Conservation (phyloP, 1,284 basidiomycete genomes). For the Trichosporon coremiiforme region DNA sequence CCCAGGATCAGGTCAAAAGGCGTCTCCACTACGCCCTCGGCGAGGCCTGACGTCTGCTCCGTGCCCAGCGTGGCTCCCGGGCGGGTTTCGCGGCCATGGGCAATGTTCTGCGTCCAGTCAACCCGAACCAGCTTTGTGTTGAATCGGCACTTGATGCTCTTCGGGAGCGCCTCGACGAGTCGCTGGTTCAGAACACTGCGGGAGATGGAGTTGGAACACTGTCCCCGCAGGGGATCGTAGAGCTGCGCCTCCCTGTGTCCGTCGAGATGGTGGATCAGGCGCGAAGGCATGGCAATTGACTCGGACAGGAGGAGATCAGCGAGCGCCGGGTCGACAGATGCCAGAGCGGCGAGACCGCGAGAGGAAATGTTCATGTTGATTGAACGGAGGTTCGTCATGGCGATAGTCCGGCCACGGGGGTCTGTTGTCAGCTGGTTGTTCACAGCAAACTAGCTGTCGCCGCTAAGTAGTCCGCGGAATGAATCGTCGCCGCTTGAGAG, state of each 20-base stretch:
- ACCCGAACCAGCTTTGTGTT: conserved; percentile 80
- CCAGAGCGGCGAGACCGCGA: conserved; percentile 83
- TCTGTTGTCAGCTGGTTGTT: conserved; percentile 37
- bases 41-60: conserved; percentile 29
- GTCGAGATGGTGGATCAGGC: conserved; percentile 85
- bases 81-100: conserved; percentile 37
- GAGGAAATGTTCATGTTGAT: conserved; percentile 97
- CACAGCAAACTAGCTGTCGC: background rate
- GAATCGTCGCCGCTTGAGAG: background rate
- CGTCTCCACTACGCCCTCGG: conserved; percentile 40
- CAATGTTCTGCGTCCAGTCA: conserved; percentile 62
- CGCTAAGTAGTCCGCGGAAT: background rate
- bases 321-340: conserved; percentile 73
- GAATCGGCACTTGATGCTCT: conserved; percentile 71
- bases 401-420: conserved; percentile 46
- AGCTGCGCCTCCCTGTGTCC: conserved; percentile 75
- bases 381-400: conserved; percentile 63
- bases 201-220: conserved; percentile 94
- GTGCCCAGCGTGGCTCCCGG: conserved; percentile 24
- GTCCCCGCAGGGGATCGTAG: conserved; percentile 78
- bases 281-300: conserved; percentile 88
- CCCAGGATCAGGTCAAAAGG: conserved; percentile 83
- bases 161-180: conserved; percentile 67
- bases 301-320: conserved; percentile 74
- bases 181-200: conserved; percentile 82